phyloP scores from a whole-genome alignment of 2,329 filamentous ascomycete genomes.

The Cyphellophora europaea region DNA sequence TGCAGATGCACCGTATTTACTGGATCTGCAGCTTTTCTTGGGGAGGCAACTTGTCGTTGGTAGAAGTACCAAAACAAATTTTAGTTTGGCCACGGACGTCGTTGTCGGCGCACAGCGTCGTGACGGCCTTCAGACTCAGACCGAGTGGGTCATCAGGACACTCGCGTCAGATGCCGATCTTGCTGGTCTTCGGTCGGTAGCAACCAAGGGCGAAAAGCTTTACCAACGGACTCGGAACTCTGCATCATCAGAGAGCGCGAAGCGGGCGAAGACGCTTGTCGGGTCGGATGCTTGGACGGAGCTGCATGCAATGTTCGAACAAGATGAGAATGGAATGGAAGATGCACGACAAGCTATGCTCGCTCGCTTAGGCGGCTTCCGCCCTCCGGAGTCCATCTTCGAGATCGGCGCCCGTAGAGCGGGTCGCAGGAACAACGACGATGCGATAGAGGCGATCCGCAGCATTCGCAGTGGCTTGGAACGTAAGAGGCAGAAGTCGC shows the following conservation, averaged over 20 bases:
- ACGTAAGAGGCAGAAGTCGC: conserved; percentile 29
- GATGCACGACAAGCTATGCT: conserved; percentile 76
- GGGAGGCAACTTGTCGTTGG: conserved; percentile 75
- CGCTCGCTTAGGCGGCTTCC: conserved; percentile 76
- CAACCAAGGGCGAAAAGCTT: conserved; percentile 81
- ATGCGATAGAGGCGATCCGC: conserved; percentile 46
- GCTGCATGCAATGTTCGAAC: conserved; percentile 71
- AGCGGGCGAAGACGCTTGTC: conserved; percentile 71
- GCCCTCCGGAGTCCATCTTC: conserved; percentile 91
- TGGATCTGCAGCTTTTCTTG: conserved; percentile 91
- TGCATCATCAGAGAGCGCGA: conserved; percentile 82
- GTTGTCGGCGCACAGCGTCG: conserved; percentile 69
- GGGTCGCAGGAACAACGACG: conserved; percentile 60
- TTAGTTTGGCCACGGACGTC: conserved; percentile 73
- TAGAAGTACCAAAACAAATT: conserved; percentile 46
- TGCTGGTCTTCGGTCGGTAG: conserved; percentile 58
- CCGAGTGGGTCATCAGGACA: conserved; percentile 76
- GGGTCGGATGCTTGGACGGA: conserved; percentile 61
- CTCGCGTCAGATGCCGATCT: conserved; percentile 70
- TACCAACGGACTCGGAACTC: conserved; percentile 85
- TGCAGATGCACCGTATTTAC: conserved; percentile 78
- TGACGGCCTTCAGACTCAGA: conserved; percentile 62
- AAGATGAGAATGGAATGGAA: conserved; percentile 56
- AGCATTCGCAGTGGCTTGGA: conserved; percentile 33
- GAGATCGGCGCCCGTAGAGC: conserved; percentile 74